Base-by-base conservation (phyloP, 2,329 filamentous ascomycete species). In the Neurospora sp. region DNA sequence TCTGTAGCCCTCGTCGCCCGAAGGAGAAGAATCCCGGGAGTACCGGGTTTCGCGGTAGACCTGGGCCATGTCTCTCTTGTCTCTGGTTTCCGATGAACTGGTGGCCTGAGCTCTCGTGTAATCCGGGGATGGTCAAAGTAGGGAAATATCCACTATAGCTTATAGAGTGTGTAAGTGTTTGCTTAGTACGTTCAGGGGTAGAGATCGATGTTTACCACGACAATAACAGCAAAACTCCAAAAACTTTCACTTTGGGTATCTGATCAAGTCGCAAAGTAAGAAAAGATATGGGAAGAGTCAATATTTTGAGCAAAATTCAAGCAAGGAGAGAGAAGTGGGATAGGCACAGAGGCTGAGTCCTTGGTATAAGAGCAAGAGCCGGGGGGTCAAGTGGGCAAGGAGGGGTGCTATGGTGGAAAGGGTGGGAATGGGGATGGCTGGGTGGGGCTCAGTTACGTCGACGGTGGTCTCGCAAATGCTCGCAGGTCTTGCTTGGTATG, bases 1-100 rank as follows among this genome's bases (percentile, higher is more conserved):
- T 74, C 79, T 80, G 77, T 82, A 82, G 33, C 75, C 74, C 39
- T 85, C 83, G 69, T 85, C 84, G 72, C 84, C 82, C 15, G 78
- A 81, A 38, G 78, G 76, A 66, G 76, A 77, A 68, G 76, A 74
- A 72, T 79, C 77, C 72, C 76, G 76, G 70, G 72, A 67, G 72
- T 79, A 79, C 72, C 78, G 78, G 74, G 77, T 72, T 73, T 80
- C 78, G 70, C 77, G 77, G 73, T 78, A 79, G 72, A 79, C 77
- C 70, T 77, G 75, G 70, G 77, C 75, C 75, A 78, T 78, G 52
- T 62, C 13, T 71, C 69, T 73, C 68, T 68, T 62, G 17, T 43
- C 58, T 68, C 58, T 39, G 15, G 40, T 17, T 68, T 40, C 70
- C 33, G 68, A 23, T 58, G 36, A 39, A 42, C 62, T 6, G 58